phyloP scores from a whole-genome alignment of 176 grass and related monocot species.

The Elaeis guineensis region DNA sequence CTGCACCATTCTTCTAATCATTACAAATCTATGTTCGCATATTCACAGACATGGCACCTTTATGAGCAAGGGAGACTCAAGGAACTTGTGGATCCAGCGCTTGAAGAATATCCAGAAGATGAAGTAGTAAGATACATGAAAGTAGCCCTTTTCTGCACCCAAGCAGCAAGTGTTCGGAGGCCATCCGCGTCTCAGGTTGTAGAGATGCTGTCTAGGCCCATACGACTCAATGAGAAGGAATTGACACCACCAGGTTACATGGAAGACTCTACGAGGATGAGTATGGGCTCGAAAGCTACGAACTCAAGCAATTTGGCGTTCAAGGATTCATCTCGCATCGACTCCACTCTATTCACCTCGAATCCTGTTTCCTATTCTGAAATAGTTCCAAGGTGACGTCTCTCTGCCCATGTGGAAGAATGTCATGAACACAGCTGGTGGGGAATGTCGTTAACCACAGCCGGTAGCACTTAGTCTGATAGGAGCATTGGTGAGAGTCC shows the following conservation, averaged over 20 bases:
- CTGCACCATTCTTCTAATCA: too few species aligned
- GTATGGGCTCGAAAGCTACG: constrained; percentile 15
- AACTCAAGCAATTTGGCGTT: constrained; percentile 27
- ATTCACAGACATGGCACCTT: constrained; percentile 61
- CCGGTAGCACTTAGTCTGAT: neutral
- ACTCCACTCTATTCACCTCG: constrained; percentile 26
- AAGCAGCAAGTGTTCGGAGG: constrained; percentile 48
- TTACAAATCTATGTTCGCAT: neutral
- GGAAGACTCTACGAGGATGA: constrained; percentile 25
- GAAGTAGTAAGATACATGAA: constrained; percentile 60
- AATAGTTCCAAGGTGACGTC: constrained; percentile 45
- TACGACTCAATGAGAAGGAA: constrained; percentile 65
- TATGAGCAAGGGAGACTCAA: constrained; percentile 52
- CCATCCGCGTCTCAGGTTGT: constrained; percentile 69
- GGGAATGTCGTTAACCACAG: constrained; percentile 8
- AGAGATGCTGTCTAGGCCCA: constrained; percentile 67
- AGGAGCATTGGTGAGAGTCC: too few species aligned
- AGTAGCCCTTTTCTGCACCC: constrained; percentile 80
- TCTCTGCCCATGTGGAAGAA: constrained; percentile 17
- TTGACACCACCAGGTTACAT: constrained; percentile 65
- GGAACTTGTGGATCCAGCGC: constrained; percentile 42
- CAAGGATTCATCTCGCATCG: constrained; percentile 13
- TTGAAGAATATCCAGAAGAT: constrained; percentile 64
- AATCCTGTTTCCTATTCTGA: constrained; percentile 28
- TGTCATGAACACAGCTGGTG: constrained; percentile 33